Percentiles rank a stretch among this genome's conserved stretches.
Conservation (phyloP, 768 basidiomycete genomes). For the Nevesoporus exiguus region DNA sequence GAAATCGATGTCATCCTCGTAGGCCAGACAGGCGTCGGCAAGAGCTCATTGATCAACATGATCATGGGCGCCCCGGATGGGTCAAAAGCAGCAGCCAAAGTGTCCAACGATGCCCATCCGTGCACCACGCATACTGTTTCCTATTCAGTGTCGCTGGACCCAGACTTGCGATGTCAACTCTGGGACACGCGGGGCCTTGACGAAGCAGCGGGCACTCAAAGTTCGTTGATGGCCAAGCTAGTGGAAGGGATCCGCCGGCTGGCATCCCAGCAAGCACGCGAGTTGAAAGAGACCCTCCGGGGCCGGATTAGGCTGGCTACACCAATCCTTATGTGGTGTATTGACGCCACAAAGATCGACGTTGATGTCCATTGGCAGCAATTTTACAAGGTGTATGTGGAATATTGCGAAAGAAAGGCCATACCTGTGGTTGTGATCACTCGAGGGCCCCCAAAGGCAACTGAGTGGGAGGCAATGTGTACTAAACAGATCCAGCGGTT, state of each 20-base stretch:
- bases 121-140: conserved; percentile 14
- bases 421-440: conserved; percentile 22
- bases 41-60: conserved; percentile 28
- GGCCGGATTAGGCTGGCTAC: neutral
- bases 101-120: conserved; percentile 17
- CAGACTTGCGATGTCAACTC: conserved; percentile 11
- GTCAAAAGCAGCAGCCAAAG: conserved; percentile 4
- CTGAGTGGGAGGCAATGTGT: conserved; percentile 14
- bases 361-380: conserved; percentile 15
- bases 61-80: conserved; percentile 13
- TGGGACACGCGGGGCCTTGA: conserved; percentile 29
- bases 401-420: conserved; percentile 21
- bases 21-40: conserved; percentile 26
- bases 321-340: conserved; percentile 27
- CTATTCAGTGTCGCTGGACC: conserved; percentile 5
- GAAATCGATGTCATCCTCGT: conserved; percentile 21
- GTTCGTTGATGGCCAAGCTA: conserved; percentile 6
- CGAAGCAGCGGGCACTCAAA: conserved; percentile 15
- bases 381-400: conserved; percentile 24
- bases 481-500: conserved; percentile 10
- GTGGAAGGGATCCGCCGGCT: conserved; percentile 11
- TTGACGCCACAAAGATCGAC: conserved; percentile 20
- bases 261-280: conserved; percentile 13
- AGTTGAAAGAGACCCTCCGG: conserved; percentile 16
- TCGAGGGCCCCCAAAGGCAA: neutral